A percentile compares a stretch with the other conserved stretches of the same genome.
These are phyloP conservation scores for Rhizodiscina lignyota DNA, from an alignment of 495 filamentous ascomycete species.

Conservation along the genomic window DNA sequence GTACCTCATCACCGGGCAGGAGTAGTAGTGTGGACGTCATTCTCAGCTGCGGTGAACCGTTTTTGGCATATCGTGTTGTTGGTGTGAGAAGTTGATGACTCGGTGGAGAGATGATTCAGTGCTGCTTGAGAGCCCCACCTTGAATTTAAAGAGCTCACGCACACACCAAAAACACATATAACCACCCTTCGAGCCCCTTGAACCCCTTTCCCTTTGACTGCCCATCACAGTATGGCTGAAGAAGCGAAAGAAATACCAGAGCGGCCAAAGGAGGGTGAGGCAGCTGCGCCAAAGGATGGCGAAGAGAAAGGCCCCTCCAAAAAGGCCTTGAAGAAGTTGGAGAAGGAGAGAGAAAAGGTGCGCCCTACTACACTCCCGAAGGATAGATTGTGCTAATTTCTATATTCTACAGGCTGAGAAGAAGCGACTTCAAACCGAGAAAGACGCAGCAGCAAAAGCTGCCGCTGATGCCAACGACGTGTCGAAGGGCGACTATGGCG, in stretches of 20 bases:
- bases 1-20: conserved; percentile 67
- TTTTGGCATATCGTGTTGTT: no score
- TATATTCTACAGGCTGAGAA: conserved; percentile 12
- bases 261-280: no score
- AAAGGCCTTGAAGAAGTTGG: conserved; percentile 48
- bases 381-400: neutral
- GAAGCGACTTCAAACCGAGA: conserved; percentile 16
- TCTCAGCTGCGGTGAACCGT: no score
- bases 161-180: no score
- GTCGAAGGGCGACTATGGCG: conserved; percentile 25
- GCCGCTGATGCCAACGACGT: conserved; percentile 20
- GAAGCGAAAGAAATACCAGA: no score
- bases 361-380: neutral
- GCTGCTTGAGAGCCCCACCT: no score
- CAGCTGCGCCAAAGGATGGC: no score
- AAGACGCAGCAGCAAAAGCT: conserved; percentile 9
- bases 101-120: no score
- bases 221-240: neutral
- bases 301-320: conserved; percentile 28
- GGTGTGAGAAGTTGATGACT: no score
- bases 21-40: conserved; percentile 30
- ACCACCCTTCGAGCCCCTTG: no score
- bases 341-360: conserved; percentile 51
- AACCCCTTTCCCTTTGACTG: no score
- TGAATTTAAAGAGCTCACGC: no score